Base-by-base conservation (phyloP, 805 yeast genomes). In the Allodekkera sacchari region DNA sequence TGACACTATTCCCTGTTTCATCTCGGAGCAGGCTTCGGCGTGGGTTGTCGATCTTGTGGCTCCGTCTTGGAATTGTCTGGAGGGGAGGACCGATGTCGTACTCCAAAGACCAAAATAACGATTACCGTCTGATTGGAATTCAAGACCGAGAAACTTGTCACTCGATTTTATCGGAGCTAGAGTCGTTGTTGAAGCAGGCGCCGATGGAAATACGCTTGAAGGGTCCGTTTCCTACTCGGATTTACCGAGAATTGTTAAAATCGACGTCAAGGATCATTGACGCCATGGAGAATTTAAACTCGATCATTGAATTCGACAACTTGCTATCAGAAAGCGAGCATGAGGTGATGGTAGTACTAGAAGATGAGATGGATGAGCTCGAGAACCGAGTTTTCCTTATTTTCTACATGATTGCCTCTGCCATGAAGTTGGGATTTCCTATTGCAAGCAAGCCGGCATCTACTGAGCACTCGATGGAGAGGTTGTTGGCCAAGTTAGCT, bases 41-140 rank as follows among this genome's bases (percentile, higher is more conserved):
- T 18, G 83, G 84, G 0, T 49, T 83, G 15, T 71, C 84, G 1
- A 57, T 76, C 3, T 60, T 83, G 15, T 84, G 94, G 94, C 59
- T 84, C 25, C 61, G 87, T 27, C 66, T 83, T 68, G 95, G 95
- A 1, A 66, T 84, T 15, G 66, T 77, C 7, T 83, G 94, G 94
- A 78, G 77, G 42, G 61, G 76, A 30, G 89, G 82, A 41, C 85
- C 88, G 2, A 55, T 83, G 38, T 68, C 64, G 12, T 68, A 59
- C 31, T 55, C 51, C n/a, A 49, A 53, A 22, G 53, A 45, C 11
- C 45, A 39, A 22, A 36, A 53, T 33, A 33, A 36, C 4, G 54
- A 52, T 14, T 31, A 41, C 25, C 28, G 33, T 17, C 45, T 67
- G 8, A 49, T 60, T 22, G 77, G 77, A 2, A 52, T 71, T 18